These are phyloP conservation scores for Dinochytrium kinnereticum DNA, from an alignment of 371 early-diverging fungal genomes.

Conservation along the genomic window DNA sequence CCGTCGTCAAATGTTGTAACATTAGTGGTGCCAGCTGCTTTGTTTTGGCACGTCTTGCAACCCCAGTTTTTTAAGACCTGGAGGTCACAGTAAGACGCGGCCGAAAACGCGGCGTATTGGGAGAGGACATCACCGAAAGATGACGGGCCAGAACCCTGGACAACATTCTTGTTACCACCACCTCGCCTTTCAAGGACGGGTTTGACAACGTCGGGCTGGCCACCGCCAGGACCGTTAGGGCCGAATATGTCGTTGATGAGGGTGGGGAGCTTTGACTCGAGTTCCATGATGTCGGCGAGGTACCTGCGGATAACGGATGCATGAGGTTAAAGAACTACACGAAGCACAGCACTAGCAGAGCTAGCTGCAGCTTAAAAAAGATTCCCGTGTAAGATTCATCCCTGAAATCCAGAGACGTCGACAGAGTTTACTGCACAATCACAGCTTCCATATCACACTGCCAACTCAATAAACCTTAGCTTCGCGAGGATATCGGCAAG, in stretches of 20 bases:
- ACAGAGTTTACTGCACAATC: too few relatives aligned
- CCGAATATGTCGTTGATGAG: neutral
- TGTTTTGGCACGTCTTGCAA: conserved; percentile 12
- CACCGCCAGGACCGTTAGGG: conserved; percentile 9
- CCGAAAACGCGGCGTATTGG: neutral
- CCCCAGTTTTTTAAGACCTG: neutral
- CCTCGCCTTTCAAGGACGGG: conserved; percentile 3
- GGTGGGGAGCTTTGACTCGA: neutral
- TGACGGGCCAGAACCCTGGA: conserved; percentile 7
- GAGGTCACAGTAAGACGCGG: conserved; percentile 8
- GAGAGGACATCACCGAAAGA: neutral
- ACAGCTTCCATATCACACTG: too few relatives aligned
- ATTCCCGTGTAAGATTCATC: too few relatives aligned
- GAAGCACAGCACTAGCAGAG: too few relatives aligned
- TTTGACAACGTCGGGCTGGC: neutral
- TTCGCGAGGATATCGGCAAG: too few relatives aligned
- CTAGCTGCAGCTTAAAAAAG: too few relatives aligned
- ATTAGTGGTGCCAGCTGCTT: conserved; percentile 17
- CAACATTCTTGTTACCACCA: neutral
- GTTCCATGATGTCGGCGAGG: neutral
- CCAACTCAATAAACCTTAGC: too few relatives aligned
- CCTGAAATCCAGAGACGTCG: too few relatives aligned
- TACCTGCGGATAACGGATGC: neutral
- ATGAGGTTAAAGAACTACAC: too few relatives aligned
- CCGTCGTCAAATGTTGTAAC: conserved; percentile 23